Conservation (phyloP, 1,284 basidiomycete genomes). For the Fistulinella staudtii region DNA sequence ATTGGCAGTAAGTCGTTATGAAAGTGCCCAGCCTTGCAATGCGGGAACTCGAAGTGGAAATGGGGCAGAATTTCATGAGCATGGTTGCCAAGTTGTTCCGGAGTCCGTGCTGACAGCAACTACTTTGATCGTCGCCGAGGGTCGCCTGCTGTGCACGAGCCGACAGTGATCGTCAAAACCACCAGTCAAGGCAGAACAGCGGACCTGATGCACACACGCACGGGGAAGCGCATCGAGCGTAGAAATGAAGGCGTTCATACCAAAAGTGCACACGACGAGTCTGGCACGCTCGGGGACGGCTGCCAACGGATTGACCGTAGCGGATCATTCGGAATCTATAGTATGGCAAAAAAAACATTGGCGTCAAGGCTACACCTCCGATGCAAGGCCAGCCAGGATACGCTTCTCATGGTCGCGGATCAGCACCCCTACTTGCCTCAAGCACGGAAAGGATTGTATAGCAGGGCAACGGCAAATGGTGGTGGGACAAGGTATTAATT, state of each 20-base stretch:
- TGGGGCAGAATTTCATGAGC: conserved; percentile 21
- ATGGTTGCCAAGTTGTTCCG: conserved; percentile 28
- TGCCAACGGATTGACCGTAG: conserved; percentile 17
- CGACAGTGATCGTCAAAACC: conserved; percentile 28
- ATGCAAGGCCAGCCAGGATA: conserved; percentile 2
- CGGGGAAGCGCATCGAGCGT: conserved; percentile 7
- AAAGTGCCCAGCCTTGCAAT: conserved; percentile 26
- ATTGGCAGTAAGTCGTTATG: conserved; percentile 20
- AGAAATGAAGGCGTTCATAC: conserved; percentile 25
- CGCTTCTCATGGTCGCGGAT: conserved; percentile 14
- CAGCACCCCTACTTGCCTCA: too few species aligned
- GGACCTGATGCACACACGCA: conserved; percentile 10
- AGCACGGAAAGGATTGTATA: too few species aligned
- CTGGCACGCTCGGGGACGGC: conserved; percentile 7
- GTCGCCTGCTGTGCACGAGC: conserved; percentile 30
- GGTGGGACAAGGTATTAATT: conserved; percentile 28
- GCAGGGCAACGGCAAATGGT: conserved; percentile 18
- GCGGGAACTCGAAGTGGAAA: conserved; percentile 23
- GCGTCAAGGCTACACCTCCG: conserved; percentile 7
- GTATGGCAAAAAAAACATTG: too few species aligned
- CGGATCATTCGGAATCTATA: conserved; percentile 28
- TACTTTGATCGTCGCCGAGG: conserved; percentile 31
- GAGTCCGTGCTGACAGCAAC: conserved; percentile 28
- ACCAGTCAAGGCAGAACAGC: conserved; percentile 7
- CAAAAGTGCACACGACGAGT: conserved; percentile 9